These are phyloP conservation scores for Tylopilus intermedius DNA, from an alignment of 768 basidiomycete genomes.

Conservation along the genomic window DNA sequence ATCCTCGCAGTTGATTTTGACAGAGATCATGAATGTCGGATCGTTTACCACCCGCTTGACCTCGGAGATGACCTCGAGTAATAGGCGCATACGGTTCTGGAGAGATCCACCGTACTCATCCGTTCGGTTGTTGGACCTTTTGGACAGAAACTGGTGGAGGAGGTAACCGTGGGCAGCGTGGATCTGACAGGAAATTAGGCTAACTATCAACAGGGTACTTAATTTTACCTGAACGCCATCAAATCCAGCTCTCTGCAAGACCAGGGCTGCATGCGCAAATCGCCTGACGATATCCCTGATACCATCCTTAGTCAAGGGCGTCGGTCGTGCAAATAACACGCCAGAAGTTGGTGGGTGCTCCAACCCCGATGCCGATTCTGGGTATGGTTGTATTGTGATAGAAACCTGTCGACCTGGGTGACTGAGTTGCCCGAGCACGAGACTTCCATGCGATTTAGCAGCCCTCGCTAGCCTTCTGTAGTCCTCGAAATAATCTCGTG, in stretches of 20 bases:
- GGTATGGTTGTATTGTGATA: slow-evolving; percentile 33
- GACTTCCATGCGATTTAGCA: slow-evolving; percentile 28
- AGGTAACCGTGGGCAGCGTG: slow-evolving; percentile 43
- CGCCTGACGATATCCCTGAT: slow-evolving; percentile 46
- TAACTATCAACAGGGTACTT: not conserved
- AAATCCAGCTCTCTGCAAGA: slow-evolving; percentile 55
- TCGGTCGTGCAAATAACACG: slow-evolving; percentile 28
- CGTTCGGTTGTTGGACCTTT: slow-evolving; percentile 41
- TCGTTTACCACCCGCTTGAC: slow-evolving; percentile 36
- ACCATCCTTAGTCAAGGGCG: slow-evolving; percentile 41
- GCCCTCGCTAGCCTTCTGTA: slow-evolving; percentile 26
- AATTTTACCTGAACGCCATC: slow-evolving; percentile 52
- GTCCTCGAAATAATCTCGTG: slow-evolving; percentile 19
- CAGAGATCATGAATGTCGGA: slow-evolving; percentile 28
- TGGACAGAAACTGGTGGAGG: slow-evolving; percentile 46
- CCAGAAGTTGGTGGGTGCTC: slow-evolving; percentile 33
- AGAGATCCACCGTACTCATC: slow-evolving; percentile 55
- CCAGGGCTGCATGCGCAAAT: slow-evolving; percentile 51
- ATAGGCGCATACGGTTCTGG: slow-evolving; percentile 47
- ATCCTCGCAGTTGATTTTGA: slow-evolving; percentile 33
- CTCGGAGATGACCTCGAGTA: slow-evolving; percentile 43
- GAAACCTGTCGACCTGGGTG: slow-evolving; percentile 33
- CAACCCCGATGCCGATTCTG: slow-evolving; percentile 31
- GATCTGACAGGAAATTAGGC: slow-evolving; percentile 24
- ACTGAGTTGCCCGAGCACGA: slow-evolving; percentile 31